Conservation (phyloP, 805 yeast species). For the Ogataea neopini region DNA sequence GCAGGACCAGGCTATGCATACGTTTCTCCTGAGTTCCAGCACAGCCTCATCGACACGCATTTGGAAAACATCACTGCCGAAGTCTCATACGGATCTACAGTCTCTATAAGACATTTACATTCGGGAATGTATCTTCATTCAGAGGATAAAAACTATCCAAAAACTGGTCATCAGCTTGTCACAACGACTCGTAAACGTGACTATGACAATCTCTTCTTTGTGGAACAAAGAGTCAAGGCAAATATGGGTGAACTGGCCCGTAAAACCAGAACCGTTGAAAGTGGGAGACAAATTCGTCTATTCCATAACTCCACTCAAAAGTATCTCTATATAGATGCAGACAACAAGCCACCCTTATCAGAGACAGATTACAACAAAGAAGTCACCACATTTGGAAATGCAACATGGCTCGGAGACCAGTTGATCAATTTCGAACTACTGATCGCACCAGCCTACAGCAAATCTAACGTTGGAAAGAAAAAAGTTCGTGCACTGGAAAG, state of each 20-base stretch:
- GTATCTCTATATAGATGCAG: constrained; percentile 63
- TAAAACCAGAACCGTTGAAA: constrained; percentile 34
- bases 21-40: constrained; percentile 69
- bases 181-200: constrained; percentile 65
- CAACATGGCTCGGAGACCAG: constrained; percentile 61
- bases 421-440: constrained; percentile 71
- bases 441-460: constrained; percentile 42
- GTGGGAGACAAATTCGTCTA: constrained; percentile 62
- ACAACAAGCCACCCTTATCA: constrained; percentile 78
- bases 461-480: constrained; percentile 35
- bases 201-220: constrained; percentile 68
- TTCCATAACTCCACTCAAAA: constrained; percentile 70
- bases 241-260: constrained; percentile 40
- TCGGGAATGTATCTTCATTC: constrained; percentile 85
- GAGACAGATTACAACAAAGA: constrained; percentile 90
- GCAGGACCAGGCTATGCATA: constrained; percentile 61
- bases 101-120: constrained; percentile 69
- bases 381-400: constrained; percentile 71
- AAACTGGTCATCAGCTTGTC: constrained; percentile 74
- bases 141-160: constrained; percentile 59
- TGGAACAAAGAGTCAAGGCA: constrained; percentile 49
- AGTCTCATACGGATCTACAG: constrained; percentile 68
- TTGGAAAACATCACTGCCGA: constrained; percentile 52
- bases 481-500: constrained; percentile 58
- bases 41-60: constrained; percentile 49